Evolutionary conservation across 2,329 filamentous ascomycete species (phyloP).

Genomic region (Curvularia sp.): DNA sequence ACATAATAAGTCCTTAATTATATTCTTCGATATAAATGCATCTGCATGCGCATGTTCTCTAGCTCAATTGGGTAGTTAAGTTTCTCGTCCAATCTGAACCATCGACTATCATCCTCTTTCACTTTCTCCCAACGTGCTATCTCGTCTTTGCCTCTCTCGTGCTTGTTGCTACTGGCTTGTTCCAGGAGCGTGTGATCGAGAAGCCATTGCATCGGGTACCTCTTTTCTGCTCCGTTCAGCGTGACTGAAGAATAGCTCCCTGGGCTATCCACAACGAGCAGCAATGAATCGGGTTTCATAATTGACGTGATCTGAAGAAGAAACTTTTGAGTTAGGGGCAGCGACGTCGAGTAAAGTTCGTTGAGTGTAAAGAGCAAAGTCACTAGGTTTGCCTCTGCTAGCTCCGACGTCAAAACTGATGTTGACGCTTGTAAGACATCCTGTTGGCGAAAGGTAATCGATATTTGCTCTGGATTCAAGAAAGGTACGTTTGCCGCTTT

Average conservation of each 20-base stretch:
- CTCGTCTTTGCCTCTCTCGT: slow-evolving; percentile 22
- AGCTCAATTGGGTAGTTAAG: slow-evolving; percentile 82
- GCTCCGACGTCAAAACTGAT: slow-evolving; percentile 43
- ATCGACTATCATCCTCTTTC: slow-evolving; percentile 76
- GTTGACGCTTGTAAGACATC: slow-evolving; percentile 58
- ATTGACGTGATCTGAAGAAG: slow-evolving; percentile 71
- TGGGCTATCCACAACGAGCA: slow-evolving; percentile 90
- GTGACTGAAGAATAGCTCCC: slow-evolving; percentile 89
- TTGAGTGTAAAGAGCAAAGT: slow-evolving; percentile 95
- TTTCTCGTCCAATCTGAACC: slow-evolving; percentile 74
- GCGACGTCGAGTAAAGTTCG: slow-evolving; percentile 83
- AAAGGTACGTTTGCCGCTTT: slow-evolving; percentile 52
- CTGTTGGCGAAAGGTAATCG: slow-evolving; percentile 55
- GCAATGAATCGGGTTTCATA: slow-evolving; percentile 65
- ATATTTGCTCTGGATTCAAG: slow-evolving; percentile 37
- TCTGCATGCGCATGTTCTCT: slow-evolving; percentile 94
- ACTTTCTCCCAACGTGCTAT: slow-evolving; percentile 72
- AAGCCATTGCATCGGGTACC: slow-evolving; percentile 94
- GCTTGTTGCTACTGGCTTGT: slow-evolving; percentile 20
- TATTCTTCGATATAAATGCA: slow-evolving; percentile 72
- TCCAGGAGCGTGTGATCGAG: slow-evolving; percentile 78
- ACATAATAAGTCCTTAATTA: not conserved
- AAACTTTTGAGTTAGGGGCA: slow-evolving; percentile 77
- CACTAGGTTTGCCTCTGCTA: slow-evolving; percentile 59
- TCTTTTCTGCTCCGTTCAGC: slow-evolving; percentile 63